These are phyloP conservation scores for Leucaena leucocephala DNA, from an alignment of 306 rosid species.

Conservation along the genomic window DNA sequence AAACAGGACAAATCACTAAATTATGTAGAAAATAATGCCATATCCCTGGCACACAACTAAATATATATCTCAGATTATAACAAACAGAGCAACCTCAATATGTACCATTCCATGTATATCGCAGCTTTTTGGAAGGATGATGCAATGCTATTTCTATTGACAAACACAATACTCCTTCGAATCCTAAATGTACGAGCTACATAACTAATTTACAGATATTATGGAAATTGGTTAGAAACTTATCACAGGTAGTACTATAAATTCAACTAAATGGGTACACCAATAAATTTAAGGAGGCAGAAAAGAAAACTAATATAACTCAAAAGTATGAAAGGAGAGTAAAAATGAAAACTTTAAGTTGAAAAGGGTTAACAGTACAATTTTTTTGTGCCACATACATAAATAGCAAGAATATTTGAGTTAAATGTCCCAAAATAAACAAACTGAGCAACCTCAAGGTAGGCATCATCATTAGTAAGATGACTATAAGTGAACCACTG, in stretches of 20 bases:
- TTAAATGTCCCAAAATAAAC: neutral
- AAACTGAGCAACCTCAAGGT: neutral
- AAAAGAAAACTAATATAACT: too few species aligned
- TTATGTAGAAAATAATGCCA: neutral
- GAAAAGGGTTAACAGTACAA: neutral
- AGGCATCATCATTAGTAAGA: neutral
- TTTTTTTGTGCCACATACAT: neutral
- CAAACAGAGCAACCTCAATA: neutral
- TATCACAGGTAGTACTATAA: too few species aligned
- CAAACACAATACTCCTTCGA: neutral
- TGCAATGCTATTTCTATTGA: neutral
- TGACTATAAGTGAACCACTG: neutral
- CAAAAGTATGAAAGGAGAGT: too few species aligned
- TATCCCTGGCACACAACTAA: neutral
- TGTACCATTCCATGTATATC: neutral
- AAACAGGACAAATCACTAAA: neutral
- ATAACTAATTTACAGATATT: too few species aligned
- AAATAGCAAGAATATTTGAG: neutral
- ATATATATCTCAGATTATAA: neutral
- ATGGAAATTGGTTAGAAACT: too few species aligned
- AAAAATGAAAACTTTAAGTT: neutral
- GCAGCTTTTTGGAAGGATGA: neutral
- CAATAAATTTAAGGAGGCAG: too few species aligned
- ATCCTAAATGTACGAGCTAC: too few species aligned
- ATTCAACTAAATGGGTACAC: too few species aligned